These are phyloP conservation scores for Cercospora canescens DNA, from an alignment of 2,329 filamentous ascomycete genomes.

Conservation along the genomic window DNA sequence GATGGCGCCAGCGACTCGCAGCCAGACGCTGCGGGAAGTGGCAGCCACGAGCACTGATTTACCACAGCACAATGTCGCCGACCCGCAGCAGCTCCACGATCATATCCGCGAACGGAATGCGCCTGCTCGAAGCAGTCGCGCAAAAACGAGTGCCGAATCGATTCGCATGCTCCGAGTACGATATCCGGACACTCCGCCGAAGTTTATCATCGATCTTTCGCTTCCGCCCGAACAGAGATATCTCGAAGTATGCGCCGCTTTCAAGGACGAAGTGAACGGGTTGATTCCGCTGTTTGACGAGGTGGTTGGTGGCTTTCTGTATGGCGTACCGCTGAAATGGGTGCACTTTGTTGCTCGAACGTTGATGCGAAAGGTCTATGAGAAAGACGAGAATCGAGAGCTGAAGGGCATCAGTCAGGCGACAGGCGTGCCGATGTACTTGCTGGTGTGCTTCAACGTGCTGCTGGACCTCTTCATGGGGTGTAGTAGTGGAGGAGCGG, in stretches of 20 bases:
- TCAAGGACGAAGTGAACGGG: slow-evolving; percentile 44
- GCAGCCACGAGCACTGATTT: slow-evolving; percentile 15
- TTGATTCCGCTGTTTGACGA: slow-evolving; percentile 55
- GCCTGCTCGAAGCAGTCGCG: background rate
- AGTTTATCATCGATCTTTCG: slow-evolving; percentile 54
- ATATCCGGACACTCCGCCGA: slow-evolving; percentile 24
- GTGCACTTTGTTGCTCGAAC: slow-evolving; percentile 45
- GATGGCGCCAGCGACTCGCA: slow-evolving; percentile 17
- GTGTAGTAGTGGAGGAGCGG: slow-evolving; percentile 60
- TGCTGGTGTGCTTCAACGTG: slow-evolving; percentile 64
- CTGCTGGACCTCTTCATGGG: slow-evolving; percentile 65
- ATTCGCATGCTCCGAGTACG: background rate
- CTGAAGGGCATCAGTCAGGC: slow-evolving; percentile 57
- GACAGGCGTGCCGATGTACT: slow-evolving; percentile 56
- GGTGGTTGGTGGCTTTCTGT: slow-evolving; percentile 41
- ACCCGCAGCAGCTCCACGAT: slow-evolving; percentile 3
- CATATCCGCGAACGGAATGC: background rate
- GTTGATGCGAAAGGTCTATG: slow-evolving; percentile 53
- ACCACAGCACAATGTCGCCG: slow-evolving; percentile 13
- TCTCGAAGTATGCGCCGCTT: slow-evolving; percentile 48
- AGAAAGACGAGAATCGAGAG: slow-evolving; percentile 60
- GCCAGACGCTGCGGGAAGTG: slow-evolving; percentile 14
- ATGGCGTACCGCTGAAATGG: slow-evolving; percentile 31
- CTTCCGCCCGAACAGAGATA: slow-evolving; percentile 56
- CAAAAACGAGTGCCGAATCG: background rate